Percentiles rank a stretch among this genome's conserved stretches.
Conservation (phyloP, 495 filamentous ascomycete species). For the Aspergillus indologenus region DNA sequence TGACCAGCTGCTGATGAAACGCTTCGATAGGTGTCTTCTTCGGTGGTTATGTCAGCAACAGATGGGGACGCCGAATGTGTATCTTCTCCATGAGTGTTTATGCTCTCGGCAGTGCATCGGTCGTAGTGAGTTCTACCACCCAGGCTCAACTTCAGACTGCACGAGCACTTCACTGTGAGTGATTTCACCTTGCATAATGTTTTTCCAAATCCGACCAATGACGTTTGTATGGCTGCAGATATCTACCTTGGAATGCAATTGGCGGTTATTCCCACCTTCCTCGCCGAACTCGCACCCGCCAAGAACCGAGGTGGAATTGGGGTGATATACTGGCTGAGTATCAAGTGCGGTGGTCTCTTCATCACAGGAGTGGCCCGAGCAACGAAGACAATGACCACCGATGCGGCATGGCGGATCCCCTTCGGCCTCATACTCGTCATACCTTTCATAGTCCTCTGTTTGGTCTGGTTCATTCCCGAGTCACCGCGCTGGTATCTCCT, state of each 20-base stretch:
- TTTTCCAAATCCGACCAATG: neutral
- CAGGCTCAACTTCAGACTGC: constrained; percentile 6
- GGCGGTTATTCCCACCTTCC: neutral
- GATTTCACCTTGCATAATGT: neutral
- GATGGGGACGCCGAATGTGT: constrained; percentile 1
- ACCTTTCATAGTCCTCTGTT: constrained; percentile 3
- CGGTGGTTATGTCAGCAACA: constrained; percentile 6
- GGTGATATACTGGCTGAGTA: constrained; percentile 8
- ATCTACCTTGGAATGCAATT: constrained; percentile 2
- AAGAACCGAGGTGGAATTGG: constrained; percentile 1
- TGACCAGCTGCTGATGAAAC: neutral
- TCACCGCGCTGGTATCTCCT: constrained; percentile 14
- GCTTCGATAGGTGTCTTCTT: constrained; percentile 2
- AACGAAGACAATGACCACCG: neutral
- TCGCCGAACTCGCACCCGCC: neutral
- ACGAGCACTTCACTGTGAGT: constrained; percentile 8
- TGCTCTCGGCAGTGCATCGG: constrained; percentile 3
- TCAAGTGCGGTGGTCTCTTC: constrained; percentile 2
- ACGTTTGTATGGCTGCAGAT: neutral
- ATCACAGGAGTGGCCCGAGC: constrained; percentile 5
- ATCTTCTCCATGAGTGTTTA: constrained; percentile 12
- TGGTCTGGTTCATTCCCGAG: constrained; percentile 13
- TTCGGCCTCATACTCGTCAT: constrained; percentile 12
- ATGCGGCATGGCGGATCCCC: constrained; percentile 13
- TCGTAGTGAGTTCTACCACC: constrained; percentile 5